Evolutionary conservation across 1,284 basidiomycete species (phyloP), one percentile per base, ranked within the genome.

Genomic region (Apiotrichum gamsii): DNA sequence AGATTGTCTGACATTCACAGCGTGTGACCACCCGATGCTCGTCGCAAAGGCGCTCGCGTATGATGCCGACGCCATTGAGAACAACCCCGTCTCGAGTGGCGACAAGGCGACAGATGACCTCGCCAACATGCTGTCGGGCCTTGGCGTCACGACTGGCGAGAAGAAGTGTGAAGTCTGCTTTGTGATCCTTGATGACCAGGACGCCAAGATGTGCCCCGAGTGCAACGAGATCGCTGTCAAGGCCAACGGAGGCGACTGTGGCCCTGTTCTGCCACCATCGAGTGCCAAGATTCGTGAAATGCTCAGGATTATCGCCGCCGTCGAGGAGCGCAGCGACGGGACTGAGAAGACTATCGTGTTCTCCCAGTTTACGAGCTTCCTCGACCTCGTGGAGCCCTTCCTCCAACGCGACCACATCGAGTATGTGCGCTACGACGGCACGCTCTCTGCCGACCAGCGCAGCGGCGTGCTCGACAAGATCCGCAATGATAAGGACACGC

Each of bases 201-300:
- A 34, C 21, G 51, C 70, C 14, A 74, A 74, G 2, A 74, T 82
- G 51, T 90, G 88, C 64, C 53, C 65, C 1, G 78, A 78, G 32
- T 87, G 85, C 57, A 74, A 54, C 8, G 49, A 49, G 33, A 31
- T 45, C 4, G 21, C 43, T 14, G 28, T 19, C 4, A 40, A 44
- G 38, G 25, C 25, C 25, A 28, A 30, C n/a, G 25, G 38, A 39
- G 41, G 19, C 1, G n/a, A 29, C 4, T 15, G 23, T 24, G 2
- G 29, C 24, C 50, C 59, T 21, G 52, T 48, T 23, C 69, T 80
- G 9, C 80, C 80, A 1, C 84, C 84, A 0, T 77, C 80, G 18
- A 89, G 86, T 8, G 81, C 91, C n/a, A 98, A 98, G 73, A 87
- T 90, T 46, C 78, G 84, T 37, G 89, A 84, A 78, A 80, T 90